Conservation (phyloP, 305 asterid genomes). For the Fraxinus dipetala region DNA sequence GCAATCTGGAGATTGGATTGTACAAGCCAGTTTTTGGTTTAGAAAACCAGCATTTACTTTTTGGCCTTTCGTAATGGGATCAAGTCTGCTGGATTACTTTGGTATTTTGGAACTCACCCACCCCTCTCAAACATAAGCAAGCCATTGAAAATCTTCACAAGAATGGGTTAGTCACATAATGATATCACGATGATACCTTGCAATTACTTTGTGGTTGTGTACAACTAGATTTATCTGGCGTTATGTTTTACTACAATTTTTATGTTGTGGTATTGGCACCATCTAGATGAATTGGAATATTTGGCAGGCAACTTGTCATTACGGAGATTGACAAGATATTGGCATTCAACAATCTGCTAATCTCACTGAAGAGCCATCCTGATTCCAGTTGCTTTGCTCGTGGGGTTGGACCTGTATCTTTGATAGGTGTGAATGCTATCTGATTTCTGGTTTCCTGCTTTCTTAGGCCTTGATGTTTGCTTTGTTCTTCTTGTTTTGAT, state of each 20-base stretch:
- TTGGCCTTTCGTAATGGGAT: background rate
- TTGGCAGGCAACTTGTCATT: constrained; percentile 56
- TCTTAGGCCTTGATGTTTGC: background rate
- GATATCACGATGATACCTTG: constrained; percentile 4
- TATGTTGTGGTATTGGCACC: background rate
- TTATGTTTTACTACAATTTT: background rate
- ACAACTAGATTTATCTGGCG: background rate
- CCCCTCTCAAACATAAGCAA: background rate
- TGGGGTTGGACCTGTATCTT: constrained; percentile 79
- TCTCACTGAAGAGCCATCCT: constrained; percentile 71
- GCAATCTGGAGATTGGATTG: background rate
- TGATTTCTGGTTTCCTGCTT: constrained; percentile 12
- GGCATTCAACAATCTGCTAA: constrained; percentile 64
- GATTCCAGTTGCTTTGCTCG: constrained; percentile 77
- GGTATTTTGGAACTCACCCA: background rate
- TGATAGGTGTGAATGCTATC: constrained; percentile 52
- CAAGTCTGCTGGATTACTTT: background rate
- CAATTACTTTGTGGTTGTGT: constrained; percentile 11
- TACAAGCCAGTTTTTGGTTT: background rate
- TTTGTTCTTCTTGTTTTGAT: constrained; percentile 20
- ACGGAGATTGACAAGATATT: constrained; percentile 81
- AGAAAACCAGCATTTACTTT: background rate
- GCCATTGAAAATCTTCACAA: constrained; percentile 10
- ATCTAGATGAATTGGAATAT: constrained; percentile 17
- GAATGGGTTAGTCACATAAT: constrained; percentile 7